phyloP scores from a whole-genome alignment of 371 early-diverging fungal species.

The Mucor racemosus region DNA sequence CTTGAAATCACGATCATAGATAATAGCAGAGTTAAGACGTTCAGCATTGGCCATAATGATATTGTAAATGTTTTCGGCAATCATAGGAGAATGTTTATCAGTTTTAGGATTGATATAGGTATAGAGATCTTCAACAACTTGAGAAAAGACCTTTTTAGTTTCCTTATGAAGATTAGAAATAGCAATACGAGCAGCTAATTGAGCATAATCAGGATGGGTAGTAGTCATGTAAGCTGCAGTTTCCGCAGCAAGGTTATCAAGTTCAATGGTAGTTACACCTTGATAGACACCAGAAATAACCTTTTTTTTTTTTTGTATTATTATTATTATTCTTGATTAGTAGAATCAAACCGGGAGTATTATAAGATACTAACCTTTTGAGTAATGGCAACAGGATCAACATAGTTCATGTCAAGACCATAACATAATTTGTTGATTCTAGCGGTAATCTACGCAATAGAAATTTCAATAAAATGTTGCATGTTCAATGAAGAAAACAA shows the following conservation, averaged over 20 bases:
- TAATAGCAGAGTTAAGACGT: slow-evolving; percentile 89
- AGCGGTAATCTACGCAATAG: slow-evolving; percentile 76
- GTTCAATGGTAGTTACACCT: slow-evolving; percentile 94
- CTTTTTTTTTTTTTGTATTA: not conserved
- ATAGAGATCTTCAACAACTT: slow-evolving; percentile 88
- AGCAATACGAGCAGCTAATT: slow-evolving; percentile 97
- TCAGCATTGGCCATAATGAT: slow-evolving; percentile 81
- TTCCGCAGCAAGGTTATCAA: slow-evolving; percentile 97
- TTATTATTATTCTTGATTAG: too few species aligned
- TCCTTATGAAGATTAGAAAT: slow-evolving; percentile 97
- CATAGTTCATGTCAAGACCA: slow-evolving; percentile 83
- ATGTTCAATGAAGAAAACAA: not conserved
- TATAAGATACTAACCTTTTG: slow-evolving; percentile 65
- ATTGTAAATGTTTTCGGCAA: slow-evolving; percentile 80
- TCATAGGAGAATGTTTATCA: slow-evolving; percentile 81
- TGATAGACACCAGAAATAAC: slow-evolving; percentile 93
- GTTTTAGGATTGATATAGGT: slow-evolving; percentile 89
- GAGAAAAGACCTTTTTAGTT: slow-evolving; percentile 91
- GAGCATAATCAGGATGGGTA: slow-evolving; percentile 98
- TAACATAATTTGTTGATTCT: slow-evolving; percentile 88
- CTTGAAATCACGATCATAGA: slow-evolving; percentile 96
- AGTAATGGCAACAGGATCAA: slow-evolving; percentile 85
- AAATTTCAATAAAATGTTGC: not conserved
- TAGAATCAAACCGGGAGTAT: too few species aligned
- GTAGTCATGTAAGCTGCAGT: slow-evolving; percentile 97